Conservation (phyloP, 306 rosid species). For the Quercus engelmannii region DNA sequence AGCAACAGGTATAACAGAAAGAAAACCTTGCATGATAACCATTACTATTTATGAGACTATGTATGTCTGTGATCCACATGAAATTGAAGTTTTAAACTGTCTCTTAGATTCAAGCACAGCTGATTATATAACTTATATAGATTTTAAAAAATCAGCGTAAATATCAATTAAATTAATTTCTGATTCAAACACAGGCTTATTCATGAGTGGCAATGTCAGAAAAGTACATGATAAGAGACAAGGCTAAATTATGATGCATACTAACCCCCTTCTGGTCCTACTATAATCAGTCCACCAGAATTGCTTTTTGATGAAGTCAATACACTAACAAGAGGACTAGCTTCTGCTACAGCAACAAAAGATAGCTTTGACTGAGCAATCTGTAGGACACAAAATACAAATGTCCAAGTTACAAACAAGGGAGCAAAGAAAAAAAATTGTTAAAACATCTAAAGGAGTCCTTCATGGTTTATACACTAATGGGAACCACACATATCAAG, state of each 20-base stretch:
- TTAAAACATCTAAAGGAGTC: slow-evolving; percentile 8
- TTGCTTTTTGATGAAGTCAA: slow-evolving; percentile 43
- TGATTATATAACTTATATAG: neutral
- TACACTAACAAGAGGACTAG: slow-evolving; percentile 59
- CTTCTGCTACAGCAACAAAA: slow-evolving; percentile 78
- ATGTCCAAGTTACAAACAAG: neutral
- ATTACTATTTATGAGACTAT: neutral
- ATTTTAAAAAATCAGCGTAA: neutral
- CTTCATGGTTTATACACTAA: neutral
- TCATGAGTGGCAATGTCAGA: neutral
- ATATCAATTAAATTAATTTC: neutral
- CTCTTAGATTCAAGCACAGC: too few species aligned
- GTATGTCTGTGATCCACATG: neutral
- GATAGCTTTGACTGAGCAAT: slow-evolving; percentile 62
- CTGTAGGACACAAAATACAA: slow-evolving; percentile 40
- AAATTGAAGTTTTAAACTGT: too few species aligned
- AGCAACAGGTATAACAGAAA: neutral
- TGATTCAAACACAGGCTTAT: neutral
- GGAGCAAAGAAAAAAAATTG: neutral
- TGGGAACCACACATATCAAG: neutral
- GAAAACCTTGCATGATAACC: neutral
- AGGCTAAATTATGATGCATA: slow-evolving; percentile 1
- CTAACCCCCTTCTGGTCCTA: slow-evolving; percentile 97
- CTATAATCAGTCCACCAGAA: slow-evolving; percentile 59
- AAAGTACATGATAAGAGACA: neutral